Evolutionary conservation across 345 rosid genomes (phyloP), one percentile per base, ranked within the genome.

Genomic region (Microcos paniculata): DNA sequence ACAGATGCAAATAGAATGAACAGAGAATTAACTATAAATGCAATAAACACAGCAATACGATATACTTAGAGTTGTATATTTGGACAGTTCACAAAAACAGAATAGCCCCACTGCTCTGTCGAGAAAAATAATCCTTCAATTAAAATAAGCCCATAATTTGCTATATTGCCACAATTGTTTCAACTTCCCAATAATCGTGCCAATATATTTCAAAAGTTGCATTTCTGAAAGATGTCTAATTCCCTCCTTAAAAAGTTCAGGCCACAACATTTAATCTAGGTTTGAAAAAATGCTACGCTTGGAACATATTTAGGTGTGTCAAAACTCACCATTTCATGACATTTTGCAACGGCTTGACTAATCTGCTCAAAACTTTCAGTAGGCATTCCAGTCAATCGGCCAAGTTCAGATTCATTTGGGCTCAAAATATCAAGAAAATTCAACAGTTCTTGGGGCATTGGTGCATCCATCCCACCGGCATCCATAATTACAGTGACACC

Each of bases 401-500:
- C 81, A 57, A 96, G 97, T 83, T 96, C 99, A 3, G 87, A 79
- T 80, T 96, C 99, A 70, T 96, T 96, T 5, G 99, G 99, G 79
- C 99, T 96, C 35, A 96, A 87, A 80, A 93, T 86, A 80, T 93
- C 93, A 72, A 96, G 48, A 71, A 68, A 79, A 63, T 83, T 86
- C 84, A 89, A 77, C 30, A 96, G 86, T 81, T 93, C 97, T 61
- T 8, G 80, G 0, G 97, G 89, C 8, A 92, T 69, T n/a, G 97
- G 93, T 70, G 93, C 70, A 78, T 95, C 99, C 97, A 95, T 89
- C 82, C 99, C 99, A 58, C 99, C 99, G 24, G 91, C 99, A 84
- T 95, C 99, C 30, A 95, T 82, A 79, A 95, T 93, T 30, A 93
- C 91, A 0, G 94, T 92, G 78, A 93, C 96, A 77, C 93, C 94